Conservation (phyloP, 768 basidiomycete genomes). For the Pleurotus salmoneostramineus region DNA sequence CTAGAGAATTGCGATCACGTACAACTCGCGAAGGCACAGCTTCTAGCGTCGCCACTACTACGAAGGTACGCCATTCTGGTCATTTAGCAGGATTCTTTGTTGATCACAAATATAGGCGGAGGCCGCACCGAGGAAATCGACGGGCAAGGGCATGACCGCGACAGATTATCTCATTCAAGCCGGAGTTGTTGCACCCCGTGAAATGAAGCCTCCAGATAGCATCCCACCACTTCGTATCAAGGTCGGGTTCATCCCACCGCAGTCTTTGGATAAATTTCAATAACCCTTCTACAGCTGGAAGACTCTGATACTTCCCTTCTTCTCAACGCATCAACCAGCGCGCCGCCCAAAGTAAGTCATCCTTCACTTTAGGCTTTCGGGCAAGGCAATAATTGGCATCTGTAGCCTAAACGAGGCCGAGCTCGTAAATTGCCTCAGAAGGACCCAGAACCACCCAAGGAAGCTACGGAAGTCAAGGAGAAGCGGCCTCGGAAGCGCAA, state of each 20-base stretch:
- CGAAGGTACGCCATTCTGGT: conserved; percentile 23
- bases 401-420: conserved; percentile 1
- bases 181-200: background rate
- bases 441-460: conserved; percentile 6
- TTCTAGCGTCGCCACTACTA: conserved; percentile 33
- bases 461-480: conserved; percentile 12
- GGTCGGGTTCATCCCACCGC: conserved; percentile 15
- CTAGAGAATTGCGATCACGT: conserved; percentile 42
- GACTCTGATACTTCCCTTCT: conserved; percentile 24
- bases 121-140: background rate
- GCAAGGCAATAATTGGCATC: background rate
- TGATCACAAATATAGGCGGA: background rate
- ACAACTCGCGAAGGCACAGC: conserved; percentile 36
- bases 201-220: conserved; percentile 1
- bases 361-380: background rate
- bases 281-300: conserved; percentile 24
- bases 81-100: background rate
- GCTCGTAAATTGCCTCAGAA: conserved; percentile 13
- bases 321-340: background rate
- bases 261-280: background rate
- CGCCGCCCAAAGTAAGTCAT: background rate
- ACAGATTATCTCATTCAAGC: background rate
- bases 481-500: conserved; percentile 17
- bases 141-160: background rate
- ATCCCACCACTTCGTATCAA: conserved; percentile 29